These are phyloP conservation scores for Plasmopara viticola DNA, from an alignment of 352 stramenopile genomes.

Conservation along the genomic window DNA sequence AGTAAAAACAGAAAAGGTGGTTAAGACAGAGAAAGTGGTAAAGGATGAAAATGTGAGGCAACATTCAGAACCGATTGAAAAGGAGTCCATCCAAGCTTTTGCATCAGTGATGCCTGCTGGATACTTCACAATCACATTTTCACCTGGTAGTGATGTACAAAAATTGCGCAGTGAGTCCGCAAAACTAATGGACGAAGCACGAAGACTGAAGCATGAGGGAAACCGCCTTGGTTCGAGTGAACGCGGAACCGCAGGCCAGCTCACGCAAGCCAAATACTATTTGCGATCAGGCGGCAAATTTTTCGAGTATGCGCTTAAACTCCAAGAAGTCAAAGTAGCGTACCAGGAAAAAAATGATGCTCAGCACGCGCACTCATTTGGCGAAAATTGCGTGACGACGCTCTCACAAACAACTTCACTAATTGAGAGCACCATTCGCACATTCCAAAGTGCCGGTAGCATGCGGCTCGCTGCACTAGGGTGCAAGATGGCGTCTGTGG, in stretches of 20 bases:
- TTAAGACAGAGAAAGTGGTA: constrained; percentile 35
- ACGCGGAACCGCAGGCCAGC: constrained; percentile 31
- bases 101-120: constrained; percentile 9
- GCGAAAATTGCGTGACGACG: constrained; percentile 62
- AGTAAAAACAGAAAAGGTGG: constrained; percentile 26
- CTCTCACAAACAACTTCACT: constrained; percentile 70
- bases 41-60: constrained; percentile 35
- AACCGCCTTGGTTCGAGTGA: constrained; percentile 52
- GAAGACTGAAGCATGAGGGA: constrained; percentile 76
- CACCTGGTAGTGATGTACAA: constrained; percentile 34
- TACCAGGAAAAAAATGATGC: constrained; percentile 66
- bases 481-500: constrained; percentile 80
- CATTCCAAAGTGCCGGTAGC: constrained; percentile 53
- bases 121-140: constrained; percentile 47
- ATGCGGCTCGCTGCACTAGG: constrained; percentile 59
- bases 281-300: constrained; percentile 76
- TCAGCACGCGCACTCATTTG: constrained; percentile 50
- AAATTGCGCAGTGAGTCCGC: constrained; percentile 45
- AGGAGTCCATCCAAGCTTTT: constrained; percentile 15
- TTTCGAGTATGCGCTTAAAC: constrained; percentile 73
- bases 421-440: constrained; percentile 72
- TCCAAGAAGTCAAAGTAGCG: constrained; percentile 74
- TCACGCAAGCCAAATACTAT: constrained; percentile 68
- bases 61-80: constrained; percentile 23
- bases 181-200: constrained; percentile 58